Percentiles rank a stretch among this genome's conserved stretches.
phyloP scores from a whole-genome alignment of 768 basidiomycete species.

The Phylloporus arenicola region DNA sequence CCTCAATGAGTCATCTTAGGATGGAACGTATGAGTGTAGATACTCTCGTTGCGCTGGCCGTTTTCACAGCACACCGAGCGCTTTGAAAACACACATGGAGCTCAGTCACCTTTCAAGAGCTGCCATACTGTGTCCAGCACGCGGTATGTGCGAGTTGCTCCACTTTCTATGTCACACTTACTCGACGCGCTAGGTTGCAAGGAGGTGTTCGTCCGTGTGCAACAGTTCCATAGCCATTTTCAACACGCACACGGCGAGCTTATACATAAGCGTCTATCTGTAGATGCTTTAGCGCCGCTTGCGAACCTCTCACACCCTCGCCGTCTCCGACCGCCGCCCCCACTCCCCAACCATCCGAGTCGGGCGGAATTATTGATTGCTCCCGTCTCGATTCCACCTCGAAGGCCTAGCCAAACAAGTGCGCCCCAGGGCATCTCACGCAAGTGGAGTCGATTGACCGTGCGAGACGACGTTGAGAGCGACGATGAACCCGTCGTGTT shows the following conservation, averaged over 20 bases:
- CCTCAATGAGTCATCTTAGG: constrained; percentile 11
- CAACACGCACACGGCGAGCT: constrained; percentile 19
- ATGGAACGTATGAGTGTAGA: constrained; percentile 23
- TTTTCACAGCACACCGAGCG: constrained; percentile 13
- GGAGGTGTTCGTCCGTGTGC: constrained; percentile 20
- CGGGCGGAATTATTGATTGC: not conserved
- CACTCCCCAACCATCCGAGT: constrained; percentile 5
- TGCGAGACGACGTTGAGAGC: constrained; percentile 19
- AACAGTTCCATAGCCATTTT: constrained; percentile 24
- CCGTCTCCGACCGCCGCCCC: constrained; percentile 14
- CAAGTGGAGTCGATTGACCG: constrained; percentile 29
- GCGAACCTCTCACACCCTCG: constrained; percentile 16
- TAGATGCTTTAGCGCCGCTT: constrained; percentile 16
- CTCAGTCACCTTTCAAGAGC: constrained; percentile 29
- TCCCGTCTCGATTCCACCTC: constrained; percentile 11
- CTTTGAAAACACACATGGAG: constrained; percentile 25
- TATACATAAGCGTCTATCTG: constrained; percentile 6
- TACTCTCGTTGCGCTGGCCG: constrained; percentile 27
- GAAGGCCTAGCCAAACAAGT: constrained; percentile 9
- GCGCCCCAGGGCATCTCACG: constrained; percentile 19
- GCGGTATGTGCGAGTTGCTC: constrained; percentile 12
- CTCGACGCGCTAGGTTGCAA: constrained; percentile 15
- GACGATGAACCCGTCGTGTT: constrained; percentile 16
- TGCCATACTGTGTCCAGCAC: constrained; percentile 21
- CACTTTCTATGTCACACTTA: not conserved